Percentiles rank a stretch among this genome's conserved stretches.
Evolutionary conservation across 2,329 filamentous ascomycete genomes (phyloP).

Genomic region (Sporothrix luriei): DNA sequence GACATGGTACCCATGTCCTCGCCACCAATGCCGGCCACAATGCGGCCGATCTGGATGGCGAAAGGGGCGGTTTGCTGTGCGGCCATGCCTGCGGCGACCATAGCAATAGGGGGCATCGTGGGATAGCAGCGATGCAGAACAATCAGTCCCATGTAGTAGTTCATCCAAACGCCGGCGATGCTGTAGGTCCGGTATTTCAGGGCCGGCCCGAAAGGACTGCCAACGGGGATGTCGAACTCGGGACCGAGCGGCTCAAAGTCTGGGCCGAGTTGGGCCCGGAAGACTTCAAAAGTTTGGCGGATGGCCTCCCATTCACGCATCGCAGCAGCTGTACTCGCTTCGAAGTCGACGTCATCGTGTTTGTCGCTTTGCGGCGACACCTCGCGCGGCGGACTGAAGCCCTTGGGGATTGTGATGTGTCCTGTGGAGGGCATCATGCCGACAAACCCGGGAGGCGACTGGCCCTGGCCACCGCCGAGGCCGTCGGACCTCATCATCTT

Average conservation of each 20-base stretch:
- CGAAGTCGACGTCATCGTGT: slow-evolving; percentile 61
- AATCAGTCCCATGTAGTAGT: slow-evolving; percentile 83
- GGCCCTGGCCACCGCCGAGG: slow-evolving; percentile 38
- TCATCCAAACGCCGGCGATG: slow-evolving; percentile 85
- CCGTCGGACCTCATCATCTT: slow-evolving; percentile 56
- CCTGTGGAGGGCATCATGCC: slow-evolving; percentile 60
- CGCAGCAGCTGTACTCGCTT: slow-evolving; percentile 68
- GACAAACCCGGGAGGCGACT: slow-evolving; percentile 53
- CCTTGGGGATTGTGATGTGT: slow-evolving; percentile 55
- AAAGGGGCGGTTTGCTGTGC: slow-evolving; percentile 70
- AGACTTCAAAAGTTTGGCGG: slow-evolving; percentile 66
- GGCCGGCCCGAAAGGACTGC: slow-evolving; percentile 80
- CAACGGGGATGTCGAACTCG: slow-evolving; percentile 63
- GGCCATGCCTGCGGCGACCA: slow-evolving; percentile 80
- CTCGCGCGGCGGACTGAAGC: slow-evolving; percentile 56
- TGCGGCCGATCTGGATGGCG: slow-evolving; percentile 76
- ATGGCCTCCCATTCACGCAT: slow-evolving; percentile 79
- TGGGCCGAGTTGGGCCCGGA: slow-evolving; percentile 67
- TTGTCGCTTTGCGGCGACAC: slow-evolving; percentile 48
- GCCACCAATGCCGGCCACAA: slow-evolving; percentile 70
- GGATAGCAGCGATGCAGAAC: slow-evolving; percentile 82
- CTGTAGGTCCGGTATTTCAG: slow-evolving; percentile 82
- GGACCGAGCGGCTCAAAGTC: slow-evolving; percentile 75
- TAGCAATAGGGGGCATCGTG: slow-evolving; percentile 85
- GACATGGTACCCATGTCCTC: slow-evolving; percentile 56